phyloP scores from a whole-genome alignment of 1,139 yeast species.

The Kodamaea sp. region DNA sequence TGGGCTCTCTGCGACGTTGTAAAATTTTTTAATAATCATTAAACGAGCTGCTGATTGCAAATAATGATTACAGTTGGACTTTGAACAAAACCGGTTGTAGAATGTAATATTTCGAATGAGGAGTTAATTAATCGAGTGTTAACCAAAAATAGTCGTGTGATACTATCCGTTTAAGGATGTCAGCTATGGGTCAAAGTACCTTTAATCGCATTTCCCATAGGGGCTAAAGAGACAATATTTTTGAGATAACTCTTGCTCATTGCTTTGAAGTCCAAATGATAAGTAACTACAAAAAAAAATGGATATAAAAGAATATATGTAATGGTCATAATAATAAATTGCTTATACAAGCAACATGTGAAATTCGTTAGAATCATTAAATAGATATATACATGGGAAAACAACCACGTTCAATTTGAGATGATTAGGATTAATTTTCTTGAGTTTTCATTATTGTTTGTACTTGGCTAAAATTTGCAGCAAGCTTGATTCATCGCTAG shows the following conservation, averaged over 20 bases:
- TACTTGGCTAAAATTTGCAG: conserved; percentile 27
- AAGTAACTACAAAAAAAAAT: not conserved
- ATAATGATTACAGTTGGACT: conserved; percentile 28
- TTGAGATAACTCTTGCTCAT: conserved; percentile 18
- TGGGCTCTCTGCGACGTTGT: conserved; percentile 28
- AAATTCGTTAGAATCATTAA: not conserved
- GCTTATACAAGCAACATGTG: not conserved
- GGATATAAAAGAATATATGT: too few species aligned
- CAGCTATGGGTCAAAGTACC: conserved; percentile 12
- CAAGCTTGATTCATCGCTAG: conserved; percentile 37
- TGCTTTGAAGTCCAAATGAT: not conserved
- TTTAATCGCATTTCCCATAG: conserved; percentile 50
- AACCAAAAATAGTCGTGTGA: conserved; percentile 29
- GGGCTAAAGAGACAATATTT: conserved; percentile 59
- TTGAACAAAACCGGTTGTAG: conserved; percentile 26
- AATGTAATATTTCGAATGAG: conserved; percentile 24
- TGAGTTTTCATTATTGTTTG: not conserved
- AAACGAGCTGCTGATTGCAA: conserved; percentile 35
- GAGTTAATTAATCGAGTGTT: conserved; percentile 30
- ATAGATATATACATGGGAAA: not conserved
- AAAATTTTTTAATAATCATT: conserved; percentile 30
- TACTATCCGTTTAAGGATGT: conserved; percentile 1
- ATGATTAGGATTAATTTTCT: not conserved
- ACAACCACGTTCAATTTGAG: not conserved
- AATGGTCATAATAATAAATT: too few species aligned